Conservation (phyloP, 495 filamentous ascomycete species). For the Podospora pseudocomata region DNA sequence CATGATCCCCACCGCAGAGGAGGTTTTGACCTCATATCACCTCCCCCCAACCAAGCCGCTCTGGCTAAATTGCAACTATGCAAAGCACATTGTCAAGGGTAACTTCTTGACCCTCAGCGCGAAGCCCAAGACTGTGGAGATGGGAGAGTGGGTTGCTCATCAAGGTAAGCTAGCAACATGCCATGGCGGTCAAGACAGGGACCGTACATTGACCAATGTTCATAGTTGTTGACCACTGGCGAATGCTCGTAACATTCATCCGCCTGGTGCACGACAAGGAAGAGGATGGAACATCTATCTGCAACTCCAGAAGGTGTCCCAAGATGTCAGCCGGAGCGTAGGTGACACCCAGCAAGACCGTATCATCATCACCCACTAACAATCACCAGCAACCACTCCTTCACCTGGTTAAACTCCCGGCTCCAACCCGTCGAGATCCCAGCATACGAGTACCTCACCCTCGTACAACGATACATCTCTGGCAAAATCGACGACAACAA, state of each 20-base stretch:
- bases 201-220: slow-evolving; percentile 1
- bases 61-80: slow-evolving; percentile 64
- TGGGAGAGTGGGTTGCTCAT: slow-evolving; percentile 92
- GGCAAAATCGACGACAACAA: slow-evolving; percentile 82
- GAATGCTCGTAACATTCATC: slow-evolving; percentile 76
- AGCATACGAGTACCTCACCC: slow-evolving; percentile 80
- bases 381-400: slow-evolving; percentile 71
- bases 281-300: slow-evolving; percentile 67
- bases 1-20: slow-evolving; percentile 40
- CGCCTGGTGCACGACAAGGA: slow-evolving; percentile 79
- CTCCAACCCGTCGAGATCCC: slow-evolving; percentile 66
- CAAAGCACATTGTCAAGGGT: slow-evolving; percentile 84
- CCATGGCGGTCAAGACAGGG: not conserved
- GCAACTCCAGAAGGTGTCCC: slow-evolving; percentile 77
- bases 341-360: slow-evolving; percentile 32
- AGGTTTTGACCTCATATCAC: slow-evolving; percentile 49
- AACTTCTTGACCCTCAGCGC: slow-evolving; percentile 94
- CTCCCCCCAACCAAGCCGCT: slow-evolving; percentile 43
- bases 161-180: slow-evolving; percentile 59
- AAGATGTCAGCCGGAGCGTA: slow-evolving; percentile 90
- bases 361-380: not conserved
- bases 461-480: slow-evolving; percentile 92
- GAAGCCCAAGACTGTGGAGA: slow-evolving; percentile 86
- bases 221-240: slow-evolving; percentile 84
- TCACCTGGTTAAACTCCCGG: slow-evolving; percentile 78